phyloP scores from a whole-genome alignment of 495 filamentous ascomycete species.

The Tirmania nivea region DNA sequence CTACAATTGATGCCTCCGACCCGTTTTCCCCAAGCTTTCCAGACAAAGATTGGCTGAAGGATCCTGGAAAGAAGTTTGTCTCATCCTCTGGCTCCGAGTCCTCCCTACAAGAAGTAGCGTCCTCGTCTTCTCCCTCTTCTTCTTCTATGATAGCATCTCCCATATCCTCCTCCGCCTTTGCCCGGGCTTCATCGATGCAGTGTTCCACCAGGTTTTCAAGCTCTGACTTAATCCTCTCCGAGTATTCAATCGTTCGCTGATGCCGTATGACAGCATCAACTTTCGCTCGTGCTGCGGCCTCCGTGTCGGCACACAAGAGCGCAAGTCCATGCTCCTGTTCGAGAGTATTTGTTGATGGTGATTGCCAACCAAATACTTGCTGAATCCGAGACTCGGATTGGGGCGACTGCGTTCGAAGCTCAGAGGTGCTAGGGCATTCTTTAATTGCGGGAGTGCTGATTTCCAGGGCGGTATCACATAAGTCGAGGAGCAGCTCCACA shows the following conservation, averaged over 20 bases:
- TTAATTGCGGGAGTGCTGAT: slow-evolving; percentile 86
- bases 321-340: slow-evolving; percentile 86
- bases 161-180: slow-evolving; percentile 61
- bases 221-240: slow-evolving; percentile 83
- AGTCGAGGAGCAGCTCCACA: slow-evolving; percentile 79
- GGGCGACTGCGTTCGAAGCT: slow-evolving; percentile 74
- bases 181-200: slow-evolving; percentile 78
- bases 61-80: slow-evolving; percentile 15
- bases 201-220: slow-evolving; percentile 79
- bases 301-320: slow-evolving; percentile 71
- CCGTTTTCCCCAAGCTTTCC: not conserved
- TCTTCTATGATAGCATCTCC: slow-evolving; percentile 23
- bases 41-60: slow-evolving; percentile 15
- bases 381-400: slow-evolving; percentile 82
- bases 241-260: slow-evolving; percentile 82
- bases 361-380: slow-evolving; percentile 89
- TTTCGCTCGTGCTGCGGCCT: slow-evolving; percentile 58
- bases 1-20: not conserved
- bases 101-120: slow-evolving; percentile 22
- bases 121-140: slow-evolving; percentile 24
- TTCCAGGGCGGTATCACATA: slow-evolving; percentile 88
- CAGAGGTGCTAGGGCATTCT: slow-evolving; percentile 40
- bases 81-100: slow-evolving; percentile 17
- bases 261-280: slow-evolving; percentile 83
- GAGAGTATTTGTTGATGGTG: slow-evolving; percentile 70